A percentile compares a stretch with the other conserved stretches of the same genome.
These are phyloP conservation scores for Diutina ranongensis DNA, from an alignment of 1,139 yeast genomes.

Conservation along the genomic window DNA sequence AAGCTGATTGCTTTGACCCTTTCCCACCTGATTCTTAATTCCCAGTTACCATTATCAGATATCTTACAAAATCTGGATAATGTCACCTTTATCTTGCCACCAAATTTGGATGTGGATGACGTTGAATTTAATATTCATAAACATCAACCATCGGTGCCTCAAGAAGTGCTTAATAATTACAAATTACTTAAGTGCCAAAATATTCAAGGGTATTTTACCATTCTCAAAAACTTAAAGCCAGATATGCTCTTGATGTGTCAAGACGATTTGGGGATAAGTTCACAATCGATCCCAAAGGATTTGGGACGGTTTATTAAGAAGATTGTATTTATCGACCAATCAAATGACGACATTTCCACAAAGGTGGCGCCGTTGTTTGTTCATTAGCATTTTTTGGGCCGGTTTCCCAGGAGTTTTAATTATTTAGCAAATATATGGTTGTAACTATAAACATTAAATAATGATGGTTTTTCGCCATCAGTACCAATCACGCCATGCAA, in stretches of 20 bases:
- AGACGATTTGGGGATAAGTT: slow-evolving; percentile 30
- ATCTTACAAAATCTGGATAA: slow-evolving; percentile 27
- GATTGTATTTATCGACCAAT: slow-evolving; percentile 25
- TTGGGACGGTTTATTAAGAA: slow-evolving; percentile 29
- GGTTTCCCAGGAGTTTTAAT: not conserved
- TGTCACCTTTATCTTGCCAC: slow-evolving; percentile 37
- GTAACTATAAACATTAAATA: not conserved
- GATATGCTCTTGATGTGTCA: slow-evolving; percentile 31
- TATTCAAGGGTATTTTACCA: slow-evolving; percentile 31
- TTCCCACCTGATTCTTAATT: slow-evolving; percentile 29
- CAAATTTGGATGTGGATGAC: slow-evolving; percentile 32
- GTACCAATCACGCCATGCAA: too few relatives aligned
- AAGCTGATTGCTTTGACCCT: slow-evolving; percentile 33
- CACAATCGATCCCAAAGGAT: slow-evolving; percentile 22
- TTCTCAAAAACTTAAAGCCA: slow-evolving; percentile 31
- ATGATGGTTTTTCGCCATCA: too few relatives aligned
- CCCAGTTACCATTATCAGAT: slow-evolving; percentile 29
- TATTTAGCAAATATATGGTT: not conserved
- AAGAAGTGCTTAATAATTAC: slow-evolving; percentile 22
- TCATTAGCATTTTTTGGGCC: not conserved
- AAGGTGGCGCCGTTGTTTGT: slow-evolving; percentile 6
- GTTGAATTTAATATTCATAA: slow-evolving; percentile 16
- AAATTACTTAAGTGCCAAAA: slow-evolving; percentile 31
- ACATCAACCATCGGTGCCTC: slow-evolving; percentile 11
- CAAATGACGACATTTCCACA: slow-evolving; percentile 18